Conservation (phyloP, 768 basidiomycete genomes). For the Obba rivulosa region DNA sequence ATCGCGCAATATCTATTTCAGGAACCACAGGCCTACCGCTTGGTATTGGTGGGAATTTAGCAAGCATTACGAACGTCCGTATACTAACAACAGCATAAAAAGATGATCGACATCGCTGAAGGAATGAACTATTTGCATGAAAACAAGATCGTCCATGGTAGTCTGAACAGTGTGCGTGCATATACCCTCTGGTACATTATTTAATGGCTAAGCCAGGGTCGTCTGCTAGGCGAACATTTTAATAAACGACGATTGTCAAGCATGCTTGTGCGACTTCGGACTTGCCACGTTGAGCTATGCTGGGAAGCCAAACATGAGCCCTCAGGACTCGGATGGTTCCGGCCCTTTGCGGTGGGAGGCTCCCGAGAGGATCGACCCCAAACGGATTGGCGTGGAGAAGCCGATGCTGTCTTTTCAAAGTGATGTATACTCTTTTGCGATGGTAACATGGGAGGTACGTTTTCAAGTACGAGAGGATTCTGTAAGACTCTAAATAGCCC, state of each 20-base stretch:
- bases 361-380: slow-evolving; percentile 14
- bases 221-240: slow-evolving; percentile 23
- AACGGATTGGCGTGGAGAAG: background rate
- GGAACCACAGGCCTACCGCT: too few species aligned
- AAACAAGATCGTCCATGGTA: too few species aligned
- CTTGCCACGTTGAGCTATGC: slow-evolving; percentile 10
- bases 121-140: too few species aligned
- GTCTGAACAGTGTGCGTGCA: slow-evolving; percentile 19
- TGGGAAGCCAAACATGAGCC: background rate
- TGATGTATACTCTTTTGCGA: slow-evolving; percentile 16
- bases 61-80: too few species aligned
- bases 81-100: too few species aligned
- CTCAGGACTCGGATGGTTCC: too few species aligned
- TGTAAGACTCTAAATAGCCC: too few species aligned
- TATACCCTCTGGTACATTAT: background rate
- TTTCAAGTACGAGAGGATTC: too few species aligned
- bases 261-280: slow-evolving; percentile 21
- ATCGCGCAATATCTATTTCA: too few species aligned
- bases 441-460: slow-evolving; percentile 14
- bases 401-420: slow-evolving; percentile 1
- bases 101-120: too few species aligned
- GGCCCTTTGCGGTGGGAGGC: slow-evolving; percentile 17
- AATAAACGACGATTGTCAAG: slow-evolving; percentile 11
- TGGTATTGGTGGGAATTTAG: too few species aligned
- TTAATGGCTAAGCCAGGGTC: too few species aligned